Evolutionary conservation across 164 flowering plant genomes (phyloP), one percentile per base, ranked within the genome.

Genomic region (Kingdonia uniflora): DNA sequence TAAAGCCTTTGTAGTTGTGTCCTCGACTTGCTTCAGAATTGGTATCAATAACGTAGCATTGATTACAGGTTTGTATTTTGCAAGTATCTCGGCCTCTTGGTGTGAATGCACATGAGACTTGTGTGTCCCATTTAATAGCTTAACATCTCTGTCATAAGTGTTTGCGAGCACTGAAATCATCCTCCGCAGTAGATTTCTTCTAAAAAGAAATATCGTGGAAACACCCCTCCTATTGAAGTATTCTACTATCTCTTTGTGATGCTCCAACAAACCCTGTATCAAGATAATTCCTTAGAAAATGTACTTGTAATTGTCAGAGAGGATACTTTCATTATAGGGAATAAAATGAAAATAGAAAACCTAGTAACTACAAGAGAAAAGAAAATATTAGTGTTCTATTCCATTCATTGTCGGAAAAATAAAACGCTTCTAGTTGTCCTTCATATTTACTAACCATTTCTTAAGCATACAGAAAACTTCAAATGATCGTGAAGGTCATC

Each of bases 91-190:
- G 16, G 91, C 87, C 85, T 82, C 85, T 6, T 39, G 22, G 8
- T 61, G 44, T 7, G 83, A 77, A 61, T 82, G 88, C 24, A 74
- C 80, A 25, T 82, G 85, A 57, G 89, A 80, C 64, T 78, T 80
- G 77, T 82, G 89, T 46, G 85, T 82, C 33, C 85, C 85, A 64
- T 80, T 76, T 25, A 82, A 52, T 50, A 63, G 74, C 69, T 74
- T 82, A 22, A 74, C 72, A 45, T 70, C 62, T 48, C 67, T 65
- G 61, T 82, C 83, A 47, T 72, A 80, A 55, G 78, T 52, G 64
- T 82, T 82, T 45, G 85, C 80, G 17, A 82, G 74, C 5, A 74
- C 67, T 4, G 85, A 82, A 39, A 82, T 61, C 81, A 74, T 59
- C 60, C 85, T 63, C 13, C 77, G 77, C 5, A 80, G 68, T 25